Percentiles rank a stretch among this genome's conserved stretches.
Conservation (phyloP, 345 rosid genomes). For the Gossypium ekmanianum region DNA sequence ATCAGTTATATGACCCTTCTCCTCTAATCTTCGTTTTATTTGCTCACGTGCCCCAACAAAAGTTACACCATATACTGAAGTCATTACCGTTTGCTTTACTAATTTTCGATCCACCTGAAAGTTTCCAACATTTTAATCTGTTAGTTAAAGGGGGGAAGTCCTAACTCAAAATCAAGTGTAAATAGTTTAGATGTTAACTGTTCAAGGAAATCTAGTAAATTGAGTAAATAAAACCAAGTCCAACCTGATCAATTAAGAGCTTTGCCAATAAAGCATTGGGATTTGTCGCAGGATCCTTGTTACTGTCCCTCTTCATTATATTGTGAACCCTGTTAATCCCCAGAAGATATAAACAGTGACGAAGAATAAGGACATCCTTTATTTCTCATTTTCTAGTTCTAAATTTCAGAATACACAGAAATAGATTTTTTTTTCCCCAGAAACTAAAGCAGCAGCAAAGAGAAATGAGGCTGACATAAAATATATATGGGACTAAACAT, state of each 20-base stretch:
- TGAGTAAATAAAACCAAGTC: slow-evolving; percentile 19
- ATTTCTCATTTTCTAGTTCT: neutral
- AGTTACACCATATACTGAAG: slow-evolving; percentile 99
- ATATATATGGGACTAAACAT: neutral
- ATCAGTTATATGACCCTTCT: slow-evolving; percentile 80
- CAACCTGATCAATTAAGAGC: slow-evolving; percentile 75
- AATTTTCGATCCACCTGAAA: slow-evolving; percentile 91
- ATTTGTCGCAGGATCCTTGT: slow-evolving; percentile 63
- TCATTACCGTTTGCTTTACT: slow-evolving; percentile 98
- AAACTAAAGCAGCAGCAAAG: neutral
- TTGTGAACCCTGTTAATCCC: slow-evolving; percentile 62
- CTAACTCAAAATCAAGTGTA: neutral
- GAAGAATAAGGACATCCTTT: neutral
- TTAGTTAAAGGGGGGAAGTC: slow-evolving; percentile 3
- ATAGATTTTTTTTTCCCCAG: neutral
- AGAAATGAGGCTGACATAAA: neutral
- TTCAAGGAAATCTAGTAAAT: neutral
- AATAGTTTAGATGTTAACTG: slow-evolving; percentile 8
- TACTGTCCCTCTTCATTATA: slow-evolving; percentile 78
- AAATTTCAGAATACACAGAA: neutral
- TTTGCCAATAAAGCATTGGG: slow-evolving; percentile 77
- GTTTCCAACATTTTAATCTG: slow-evolving; percentile 22
- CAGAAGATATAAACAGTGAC: neutral
- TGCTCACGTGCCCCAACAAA: slow-evolving; percentile 97
- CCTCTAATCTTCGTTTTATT: slow-evolving; percentile 86